A percentile compares a stretch with the other conserved stretches of the same genome.
Conservation (phyloP, 305 asterid genomes). For the Rubia occidens region DNA sequence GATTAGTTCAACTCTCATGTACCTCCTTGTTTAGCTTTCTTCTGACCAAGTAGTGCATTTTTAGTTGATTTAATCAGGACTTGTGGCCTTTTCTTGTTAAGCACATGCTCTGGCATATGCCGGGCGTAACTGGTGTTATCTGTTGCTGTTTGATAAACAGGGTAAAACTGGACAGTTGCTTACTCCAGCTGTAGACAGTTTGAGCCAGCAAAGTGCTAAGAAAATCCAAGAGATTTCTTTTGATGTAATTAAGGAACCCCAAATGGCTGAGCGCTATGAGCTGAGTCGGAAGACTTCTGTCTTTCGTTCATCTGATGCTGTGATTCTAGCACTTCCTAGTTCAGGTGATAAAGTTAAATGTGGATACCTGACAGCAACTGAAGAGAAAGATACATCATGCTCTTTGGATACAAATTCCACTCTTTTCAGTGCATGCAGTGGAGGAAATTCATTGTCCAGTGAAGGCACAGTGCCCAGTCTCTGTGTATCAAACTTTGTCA, state of each 20-base stretch:
- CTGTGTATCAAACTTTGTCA: constrained; percentile 17
- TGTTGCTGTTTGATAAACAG: constrained; percentile 21
- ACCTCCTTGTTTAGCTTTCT: not conserved
- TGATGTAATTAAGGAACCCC: constrained; percentile 14
- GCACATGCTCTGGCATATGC: not conserved
- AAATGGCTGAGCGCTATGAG: constrained; percentile 18
- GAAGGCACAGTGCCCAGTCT: constrained; percentile 17
- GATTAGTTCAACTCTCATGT: not conserved
- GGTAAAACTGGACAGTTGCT: constrained; percentile 17
- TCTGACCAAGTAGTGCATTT: not conserved
- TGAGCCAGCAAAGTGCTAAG: constrained; percentile 18
- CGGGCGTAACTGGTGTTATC: constrained; percentile 5
- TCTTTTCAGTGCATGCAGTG: constrained; percentile 17
- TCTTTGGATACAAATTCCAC: constrained; percentile 17
- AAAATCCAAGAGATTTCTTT: constrained; percentile 16
- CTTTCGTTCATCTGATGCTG: constrained; percentile 20
- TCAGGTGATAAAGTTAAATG: constrained; percentile 9
- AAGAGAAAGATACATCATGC: constrained; percentile 16
- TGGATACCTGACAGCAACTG: constrained; percentile 11
- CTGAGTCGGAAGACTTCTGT: constrained; percentile 21
- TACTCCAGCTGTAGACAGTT: constrained; percentile 12
- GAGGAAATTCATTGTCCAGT: constrained; percentile 19
- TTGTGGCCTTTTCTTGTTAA: not conserved
- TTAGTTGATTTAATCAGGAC: not conserved
- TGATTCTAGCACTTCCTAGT: not conserved